Evolutionary conservation across 306 rosid species (phyloP).

Genomic region (Vigna unguiculata): DNA sequence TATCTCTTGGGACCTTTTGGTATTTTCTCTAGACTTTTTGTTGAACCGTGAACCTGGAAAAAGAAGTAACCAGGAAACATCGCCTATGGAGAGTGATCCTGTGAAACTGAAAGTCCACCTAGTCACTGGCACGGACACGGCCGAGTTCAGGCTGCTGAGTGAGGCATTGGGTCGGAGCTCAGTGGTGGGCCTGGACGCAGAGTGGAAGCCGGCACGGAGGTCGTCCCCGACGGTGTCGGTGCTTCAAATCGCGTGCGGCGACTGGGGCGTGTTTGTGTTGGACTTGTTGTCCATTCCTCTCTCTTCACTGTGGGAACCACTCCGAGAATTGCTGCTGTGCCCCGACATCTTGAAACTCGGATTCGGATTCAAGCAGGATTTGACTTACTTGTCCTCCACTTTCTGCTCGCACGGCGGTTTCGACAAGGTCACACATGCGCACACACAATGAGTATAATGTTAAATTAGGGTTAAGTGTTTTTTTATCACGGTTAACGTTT

Average conservation of each 20-base stretch:
- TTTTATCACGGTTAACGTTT: background rate
- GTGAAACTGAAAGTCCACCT: slow-evolving; percentile 50
- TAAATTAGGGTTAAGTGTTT: background rate
- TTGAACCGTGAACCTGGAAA: background rate
- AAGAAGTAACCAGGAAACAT: background rate
- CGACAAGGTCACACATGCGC: slow-evolving; percentile 55
- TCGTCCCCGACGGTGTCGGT: slow-evolving; percentile 72
- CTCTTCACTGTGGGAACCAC: slow-evolving; percentile 63
- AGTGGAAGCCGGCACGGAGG: slow-evolving; percentile 81
- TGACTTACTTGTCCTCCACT: slow-evolving; percentile 73
- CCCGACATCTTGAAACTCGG: slow-evolving; percentile 82
- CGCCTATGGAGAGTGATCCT: background rate
- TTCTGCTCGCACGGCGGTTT: slow-evolving; percentile 77
- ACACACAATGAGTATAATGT: background rate
- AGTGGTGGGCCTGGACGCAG: slow-evolving; percentile 86
- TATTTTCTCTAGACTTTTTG: no score
- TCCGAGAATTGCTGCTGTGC: slow-evolving; percentile 62
- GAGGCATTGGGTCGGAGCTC: slow-evolving; percentile 60
- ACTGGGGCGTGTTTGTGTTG: slow-evolving; percentile 66
- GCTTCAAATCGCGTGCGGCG: slow-evolving; percentile 86
- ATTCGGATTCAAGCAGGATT: slow-evolving; percentile 90
- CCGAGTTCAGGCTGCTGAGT: slow-evolving; percentile 66
- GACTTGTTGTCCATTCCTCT: slow-evolving; percentile 70
- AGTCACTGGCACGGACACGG: slow-evolving; percentile 67
- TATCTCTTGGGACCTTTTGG: no score